Conservation (phyloP, 768 basidiomycete genomes). For the Lentinula detonsa region DNA sequence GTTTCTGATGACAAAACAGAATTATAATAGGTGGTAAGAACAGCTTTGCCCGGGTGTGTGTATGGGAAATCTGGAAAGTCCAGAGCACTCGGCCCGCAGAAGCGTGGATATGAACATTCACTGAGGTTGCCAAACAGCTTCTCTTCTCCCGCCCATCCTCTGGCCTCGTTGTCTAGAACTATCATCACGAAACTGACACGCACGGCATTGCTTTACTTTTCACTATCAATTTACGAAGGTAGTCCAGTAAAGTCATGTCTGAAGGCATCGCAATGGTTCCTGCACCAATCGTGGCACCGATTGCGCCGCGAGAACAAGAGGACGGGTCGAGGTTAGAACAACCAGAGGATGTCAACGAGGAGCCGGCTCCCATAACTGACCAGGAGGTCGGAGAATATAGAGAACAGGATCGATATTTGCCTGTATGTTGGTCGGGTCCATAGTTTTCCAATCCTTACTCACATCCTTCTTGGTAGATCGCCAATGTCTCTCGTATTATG, state of each 20-base stretch:
- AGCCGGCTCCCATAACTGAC: slow-evolving; percentile 76
- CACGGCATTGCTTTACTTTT: not conserved
- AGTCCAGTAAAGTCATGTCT: not conserved
- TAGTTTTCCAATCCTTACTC: not conserved
- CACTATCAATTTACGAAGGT: not conserved
- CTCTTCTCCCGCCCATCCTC: not conserved
- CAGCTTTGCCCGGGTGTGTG: not conserved
- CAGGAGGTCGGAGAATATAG: slow-evolving; percentile 91
- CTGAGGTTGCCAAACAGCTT: not conserved
- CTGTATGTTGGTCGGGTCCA: slow-evolving; percentile 44
- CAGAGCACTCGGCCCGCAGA: not conserved
- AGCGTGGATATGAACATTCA: not conserved
- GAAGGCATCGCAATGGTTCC: not conserved
- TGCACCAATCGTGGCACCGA: not conserved
- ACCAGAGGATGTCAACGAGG: slow-evolving; percentile 37
- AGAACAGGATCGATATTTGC: slow-evolving; percentile 94
- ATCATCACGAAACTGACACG: not conserved
- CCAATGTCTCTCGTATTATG: slow-evolving; percentile 98
- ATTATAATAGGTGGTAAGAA: not conserved
- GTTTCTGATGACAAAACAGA: not conserved
- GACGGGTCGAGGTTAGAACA: slow-evolving; percentile 28
- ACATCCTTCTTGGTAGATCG: slow-evolving; percentile 53
- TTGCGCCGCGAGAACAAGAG: slow-evolving; percentile 2
- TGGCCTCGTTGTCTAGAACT: not conserved
- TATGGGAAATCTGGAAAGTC: not conserved